These are phyloP conservation scores for Stagonosporopsis chrysanthemi DNA, from an alignment of 2,329 filamentous ascomycete genomes.

Conservation along the genomic window DNA sequence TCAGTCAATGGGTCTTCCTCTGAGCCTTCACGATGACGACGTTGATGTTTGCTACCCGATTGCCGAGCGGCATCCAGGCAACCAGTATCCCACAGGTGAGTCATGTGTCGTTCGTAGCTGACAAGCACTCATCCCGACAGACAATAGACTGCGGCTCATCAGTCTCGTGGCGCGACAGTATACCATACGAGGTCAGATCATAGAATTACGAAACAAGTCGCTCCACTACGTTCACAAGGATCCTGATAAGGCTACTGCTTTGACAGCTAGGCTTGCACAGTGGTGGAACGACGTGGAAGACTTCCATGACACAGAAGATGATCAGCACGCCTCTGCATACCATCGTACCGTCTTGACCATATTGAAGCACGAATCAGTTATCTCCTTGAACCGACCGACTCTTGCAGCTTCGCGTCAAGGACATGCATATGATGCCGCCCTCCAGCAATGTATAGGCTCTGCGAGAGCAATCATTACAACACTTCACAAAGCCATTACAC, in stretches of 20 bases:
- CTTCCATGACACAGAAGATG: constrained; percentile 51
- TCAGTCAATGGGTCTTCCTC: constrained; percentile 63
- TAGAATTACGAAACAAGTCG: constrained; percentile 62
- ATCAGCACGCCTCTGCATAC: constrained; percentile 32
- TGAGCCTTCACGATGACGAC: constrained; percentile 64
- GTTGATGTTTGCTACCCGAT: constrained; percentile 65
- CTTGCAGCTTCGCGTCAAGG: constrained; percentile 56
- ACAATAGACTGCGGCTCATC: constrained; percentile 24
- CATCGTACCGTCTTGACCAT: constrained; percentile 56
- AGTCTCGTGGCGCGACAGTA: constrained; percentile 57
- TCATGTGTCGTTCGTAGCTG: background rate
- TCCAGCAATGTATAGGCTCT: constrained; percentile 61
- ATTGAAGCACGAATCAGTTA: constrained; percentile 59
- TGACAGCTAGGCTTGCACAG: constrained; percentile 59
- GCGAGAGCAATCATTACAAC: constrained; percentile 58
- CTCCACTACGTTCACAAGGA: constrained; percentile 56
- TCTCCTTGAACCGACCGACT: constrained; percentile 60
- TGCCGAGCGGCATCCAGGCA: constrained; percentile 54
- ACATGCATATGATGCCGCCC: constrained; percentile 56
- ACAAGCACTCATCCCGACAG: constrained; percentile 12
- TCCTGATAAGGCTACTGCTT: constrained; percentile 53
- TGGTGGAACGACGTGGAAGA: constrained; percentile 65
- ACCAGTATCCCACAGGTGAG: constrained; percentile 22
- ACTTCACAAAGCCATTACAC: constrained; percentile 43
- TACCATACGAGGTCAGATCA: constrained; percentile 58